phyloP scores from a whole-genome alignment of 352 stramenopile species.

The Hyaloperonospora brassicae region DNA sequence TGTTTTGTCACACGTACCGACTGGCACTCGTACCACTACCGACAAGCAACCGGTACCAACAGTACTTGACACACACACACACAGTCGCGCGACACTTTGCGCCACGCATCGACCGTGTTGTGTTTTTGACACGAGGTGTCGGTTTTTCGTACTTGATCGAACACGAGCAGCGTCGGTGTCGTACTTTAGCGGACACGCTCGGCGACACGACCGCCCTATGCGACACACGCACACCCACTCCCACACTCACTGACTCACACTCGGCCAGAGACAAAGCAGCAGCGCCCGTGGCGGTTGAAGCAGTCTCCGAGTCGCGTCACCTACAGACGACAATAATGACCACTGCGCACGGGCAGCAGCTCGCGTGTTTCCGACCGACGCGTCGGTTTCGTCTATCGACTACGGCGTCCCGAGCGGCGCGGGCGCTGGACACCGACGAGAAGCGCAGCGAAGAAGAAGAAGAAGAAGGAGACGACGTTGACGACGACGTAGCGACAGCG shows the following conservation, averaged over 20 bases:
- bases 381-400: slow-evolving; percentile 35
- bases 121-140: too few relatives aligned
- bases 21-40: too few relatives aligned
- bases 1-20: not conserved
- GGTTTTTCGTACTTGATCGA: slow-evolving; percentile 4
- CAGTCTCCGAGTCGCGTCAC: not conserved
- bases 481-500: slow-evolving; percentile 1
- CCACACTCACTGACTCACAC: too few relatives aligned
- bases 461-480: too few relatives aligned
- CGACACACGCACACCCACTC: too few relatives aligned
- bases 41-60: too few relatives aligned
- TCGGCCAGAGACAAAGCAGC: too few relatives aligned
- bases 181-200: not conserved
- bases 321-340: not conserved
- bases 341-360: slow-evolving; percentile 23
- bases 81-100: not conserved
- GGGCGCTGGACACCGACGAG: not conserved
- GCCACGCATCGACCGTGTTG: too few relatives aligned
- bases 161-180: not conserved
- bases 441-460: not conserved
- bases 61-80: not conserved
- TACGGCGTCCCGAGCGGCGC: not conserved
- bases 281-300: too few relatives aligned
- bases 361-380: slow-evolving; percentile 59
- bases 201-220: not conserved